These are phyloP conservation scores for Zymoseptoria crescenta DNA, from an alignment of 2,329 filamentous ascomycete genomes.

Conservation along the genomic window DNA sequence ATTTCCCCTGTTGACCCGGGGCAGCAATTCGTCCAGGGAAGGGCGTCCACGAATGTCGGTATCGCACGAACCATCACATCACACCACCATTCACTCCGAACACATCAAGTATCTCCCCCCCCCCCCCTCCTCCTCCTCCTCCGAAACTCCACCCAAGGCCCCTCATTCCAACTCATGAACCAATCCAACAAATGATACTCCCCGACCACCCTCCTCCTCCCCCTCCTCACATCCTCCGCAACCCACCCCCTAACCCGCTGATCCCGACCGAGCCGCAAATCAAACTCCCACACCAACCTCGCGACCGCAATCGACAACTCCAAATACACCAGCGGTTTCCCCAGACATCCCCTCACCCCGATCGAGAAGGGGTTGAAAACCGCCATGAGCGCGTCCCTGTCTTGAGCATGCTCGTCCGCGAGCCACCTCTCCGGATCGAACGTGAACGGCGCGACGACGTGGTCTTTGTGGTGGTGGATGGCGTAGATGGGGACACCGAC, in stretches of 20 bases:
- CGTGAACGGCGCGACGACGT: constrained; percentile 22
- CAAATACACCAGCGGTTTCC: constrained; percentile 41
- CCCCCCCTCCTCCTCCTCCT: constrained; percentile 10
- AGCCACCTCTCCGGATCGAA: constrained; percentile 27
- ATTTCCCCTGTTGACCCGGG: no score
- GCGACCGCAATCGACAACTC: constrained; percentile 21
- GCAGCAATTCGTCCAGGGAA: no score
- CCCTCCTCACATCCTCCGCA: constrained; percentile 47
- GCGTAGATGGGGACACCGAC: constrained; percentile 31
- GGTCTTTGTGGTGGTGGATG: constrained; percentile 30
- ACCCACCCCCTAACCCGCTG: constrained; percentile 45
- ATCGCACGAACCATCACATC: neutral
- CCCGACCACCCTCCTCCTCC: constrained; percentile 45
- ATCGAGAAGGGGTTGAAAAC: constrained; percentile 71
- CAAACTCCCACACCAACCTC: constrained; percentile 20
- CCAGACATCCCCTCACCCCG: constrained; percentile 63
- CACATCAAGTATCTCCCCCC: constrained; percentile 1
- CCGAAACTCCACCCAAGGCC: constrained; percentile 54
- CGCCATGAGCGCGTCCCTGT: constrained; percentile 35
- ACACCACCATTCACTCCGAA: neutral
- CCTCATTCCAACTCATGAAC: constrained; percentile 67
- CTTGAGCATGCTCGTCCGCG: constrained; percentile 7
- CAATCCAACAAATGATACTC: constrained; percentile 67
- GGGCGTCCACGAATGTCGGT: no score
- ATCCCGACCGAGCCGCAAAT: constrained; percentile 17